phyloP scores from a whole-genome alignment of 1,284 basidiomycete species.

The Ceratobasidium theobromae region DNA sequence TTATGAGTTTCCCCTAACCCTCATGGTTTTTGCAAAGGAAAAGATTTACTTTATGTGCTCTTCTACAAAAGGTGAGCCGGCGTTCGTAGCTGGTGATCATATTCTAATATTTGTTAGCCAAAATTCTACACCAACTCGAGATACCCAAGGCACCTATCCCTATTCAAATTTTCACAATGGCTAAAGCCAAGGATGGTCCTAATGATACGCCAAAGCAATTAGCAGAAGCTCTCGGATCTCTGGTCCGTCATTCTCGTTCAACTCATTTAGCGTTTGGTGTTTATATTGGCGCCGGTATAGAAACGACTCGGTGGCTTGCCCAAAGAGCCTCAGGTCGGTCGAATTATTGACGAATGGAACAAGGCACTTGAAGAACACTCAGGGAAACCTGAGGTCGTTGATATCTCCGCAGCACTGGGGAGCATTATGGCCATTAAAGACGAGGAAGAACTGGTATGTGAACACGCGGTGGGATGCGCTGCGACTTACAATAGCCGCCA shows the following conservation, averaged over 20 bases:
- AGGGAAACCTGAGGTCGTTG: slow-evolving; percentile 66
- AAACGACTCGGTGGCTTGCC: slow-evolving; percentile 66
- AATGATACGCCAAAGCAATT: slow-evolving; percentile 69
- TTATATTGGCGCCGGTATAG: slow-evolving; percentile 45
- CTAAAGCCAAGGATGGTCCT: slow-evolving; percentile 71
- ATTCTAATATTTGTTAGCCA: slow-evolving; percentile 52
- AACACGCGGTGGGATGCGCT: background rate
- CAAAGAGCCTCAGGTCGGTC: slow-evolving; percentile 80
- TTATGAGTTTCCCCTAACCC: slow-evolving; percentile 94
- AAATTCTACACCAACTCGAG: slow-evolving; percentile 67
- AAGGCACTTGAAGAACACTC: slow-evolving; percentile 54
- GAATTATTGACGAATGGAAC: slow-evolving; percentile 79
- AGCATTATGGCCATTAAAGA: slow-evolving; percentile 86
- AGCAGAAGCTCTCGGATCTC: slow-evolving; percentile 48
- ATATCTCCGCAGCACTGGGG: slow-evolving; percentile 77
- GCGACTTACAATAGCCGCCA: slow-evolving; percentile 24
- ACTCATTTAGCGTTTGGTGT: no score
- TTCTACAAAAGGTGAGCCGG: slow-evolving; percentile 74
- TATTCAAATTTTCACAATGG: slow-evolving; percentile 67
- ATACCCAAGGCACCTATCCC: slow-evolving; percentile 54
- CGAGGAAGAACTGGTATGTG: slow-evolving; percentile 80
- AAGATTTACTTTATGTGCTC: slow-evolving; percentile 83
- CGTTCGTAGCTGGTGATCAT: slow-evolving; percentile 20
- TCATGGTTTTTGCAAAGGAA: slow-evolving; percentile 78
- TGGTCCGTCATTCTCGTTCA: slow-evolving; percentile 4